Evolutionary conservation across 163 green algal genomes (phyloP).

Genomic region (Scenedesmus sp.): DNA sequence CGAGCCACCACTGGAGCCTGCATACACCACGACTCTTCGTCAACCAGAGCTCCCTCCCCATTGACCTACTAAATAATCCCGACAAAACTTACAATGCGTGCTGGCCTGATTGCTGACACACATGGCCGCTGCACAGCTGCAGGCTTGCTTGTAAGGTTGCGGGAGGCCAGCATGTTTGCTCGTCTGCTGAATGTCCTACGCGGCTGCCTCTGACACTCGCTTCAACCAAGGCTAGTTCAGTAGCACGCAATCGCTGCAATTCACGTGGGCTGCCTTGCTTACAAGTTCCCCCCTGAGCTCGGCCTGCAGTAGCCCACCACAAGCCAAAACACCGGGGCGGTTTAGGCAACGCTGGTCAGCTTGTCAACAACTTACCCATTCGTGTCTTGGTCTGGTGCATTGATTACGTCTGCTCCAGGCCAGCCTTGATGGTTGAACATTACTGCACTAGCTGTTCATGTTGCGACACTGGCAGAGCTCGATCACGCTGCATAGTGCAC

Average conservation of each 20-base stretch:
- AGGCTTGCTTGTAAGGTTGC: conserved; percentile 28
- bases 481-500: no score
- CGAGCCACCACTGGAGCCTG: conserved; percentile 55
- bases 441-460: neutral
- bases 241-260: neutral
- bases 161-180: conserved; percentile 45
- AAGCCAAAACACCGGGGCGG: conserved; percentile 5
- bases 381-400: neutral
- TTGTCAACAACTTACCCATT: no score
- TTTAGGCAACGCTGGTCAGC: neutral
- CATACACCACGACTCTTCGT: neutral
- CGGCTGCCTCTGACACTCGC: neutral
- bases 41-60: neutral
- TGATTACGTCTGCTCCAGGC: neutral
- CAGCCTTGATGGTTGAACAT: neutral
- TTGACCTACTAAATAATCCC: neutral
- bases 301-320: conserved; percentile 1
- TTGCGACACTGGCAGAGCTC: neutral
- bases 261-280: neutral
- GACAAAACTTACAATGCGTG: conserved; percentile 30
- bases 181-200: neutral
- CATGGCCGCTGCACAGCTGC: conserved; percentile 33
- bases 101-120: conserved; percentile 24
- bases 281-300: neutral
- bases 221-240: neutral